Evolutionary conservation across 495 filamentous ascomycete species (phyloP).

Genomic region (Penicillium lividum): DNA sequence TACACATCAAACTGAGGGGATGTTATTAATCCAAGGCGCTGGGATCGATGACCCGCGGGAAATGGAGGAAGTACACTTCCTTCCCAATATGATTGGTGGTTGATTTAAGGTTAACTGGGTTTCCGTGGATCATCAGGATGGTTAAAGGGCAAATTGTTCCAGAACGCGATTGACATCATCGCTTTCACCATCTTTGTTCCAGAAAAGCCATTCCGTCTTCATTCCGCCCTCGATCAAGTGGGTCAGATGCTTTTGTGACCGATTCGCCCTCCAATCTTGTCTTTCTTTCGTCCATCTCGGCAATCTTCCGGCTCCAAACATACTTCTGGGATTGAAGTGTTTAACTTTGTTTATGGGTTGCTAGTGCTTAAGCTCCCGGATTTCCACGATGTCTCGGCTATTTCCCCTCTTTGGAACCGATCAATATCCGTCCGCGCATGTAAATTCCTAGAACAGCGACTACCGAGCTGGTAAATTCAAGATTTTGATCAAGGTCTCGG

Average conservation of each 20-base stretch:
- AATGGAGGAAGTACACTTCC: background rate
- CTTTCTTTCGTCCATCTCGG: background rate
- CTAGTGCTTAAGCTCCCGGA: background rate
- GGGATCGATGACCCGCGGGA: background rate
- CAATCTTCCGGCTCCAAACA: background rate
- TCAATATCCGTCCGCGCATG: background rate
- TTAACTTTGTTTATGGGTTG: too few species aligned
- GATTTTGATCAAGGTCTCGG: background rate
- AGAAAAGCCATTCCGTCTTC: background rate
- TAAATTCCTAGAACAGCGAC: background rate
- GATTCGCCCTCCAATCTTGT: background rate
- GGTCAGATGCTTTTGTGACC: background rate
- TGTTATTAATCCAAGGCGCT: background rate
- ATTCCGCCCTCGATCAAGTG: background rate
- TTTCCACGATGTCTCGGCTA: background rate
- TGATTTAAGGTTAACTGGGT: background rate
- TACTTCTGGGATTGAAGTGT: background rate
- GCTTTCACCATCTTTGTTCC: background rate
- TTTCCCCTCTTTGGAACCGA: background rate
- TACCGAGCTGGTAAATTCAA: background rate
- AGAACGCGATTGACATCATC: background rate
- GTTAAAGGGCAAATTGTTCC: background rate
- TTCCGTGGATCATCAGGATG: background rate
- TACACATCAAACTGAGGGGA: background rate
- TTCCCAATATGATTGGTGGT: background rate